Base-by-base conservation (phyloP, 2,329 filamentous ascomycete genomes). In the Onygenales sp. region DNA sequence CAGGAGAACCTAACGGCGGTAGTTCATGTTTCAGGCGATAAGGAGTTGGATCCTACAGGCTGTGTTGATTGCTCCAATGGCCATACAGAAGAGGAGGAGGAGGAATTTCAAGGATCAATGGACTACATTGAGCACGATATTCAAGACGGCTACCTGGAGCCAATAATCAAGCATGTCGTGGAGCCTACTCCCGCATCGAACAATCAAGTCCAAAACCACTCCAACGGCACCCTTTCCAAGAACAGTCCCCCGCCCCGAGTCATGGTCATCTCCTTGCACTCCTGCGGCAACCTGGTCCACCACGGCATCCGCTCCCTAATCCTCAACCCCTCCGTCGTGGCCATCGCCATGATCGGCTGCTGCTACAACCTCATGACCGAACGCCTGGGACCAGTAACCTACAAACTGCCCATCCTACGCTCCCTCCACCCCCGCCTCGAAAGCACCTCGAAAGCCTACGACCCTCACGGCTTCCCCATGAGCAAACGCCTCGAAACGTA, bases 281-380 rank as follows among this genome's bases (percentile, higher is more conserved):
- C 92, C 0, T 98, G 93, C 66, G 93, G 93, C 32, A 97, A 98
- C 61, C 82, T 98, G n/a, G 87, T 94, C 0, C 93, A 98, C 68
- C 91, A 94, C 65, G 93, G 88, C 8, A 85, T 98, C 54, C 84
- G 88, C 11, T 94, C 92, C 0, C 79, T 98, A 17, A 72, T 91
- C 1, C 73, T 94, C 54, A 97, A 96, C 65, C 85, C 87, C 0
- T 81, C 84, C 4, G 91, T 97, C 52, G 82, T 83, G 34, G 89
- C 90, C n/a, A 86, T 97, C 21, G 92, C 92, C 54, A 91, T 98
- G 66, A 89, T 98, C 56, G 93, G 93, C 46, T 98, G 93, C 75
- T 98, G 93, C 77, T 97, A 98, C 77, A 98, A 98, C 63, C 82
- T 97, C 5, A 75, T 97, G 61, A 96, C 92, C 0, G 93, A 97